Percentiles rank a stretch among this genome's conserved stretches.
phyloP scores from a whole-genome alignment of 805 yeast genomes.

The Pichia occidentalis region DNA sequence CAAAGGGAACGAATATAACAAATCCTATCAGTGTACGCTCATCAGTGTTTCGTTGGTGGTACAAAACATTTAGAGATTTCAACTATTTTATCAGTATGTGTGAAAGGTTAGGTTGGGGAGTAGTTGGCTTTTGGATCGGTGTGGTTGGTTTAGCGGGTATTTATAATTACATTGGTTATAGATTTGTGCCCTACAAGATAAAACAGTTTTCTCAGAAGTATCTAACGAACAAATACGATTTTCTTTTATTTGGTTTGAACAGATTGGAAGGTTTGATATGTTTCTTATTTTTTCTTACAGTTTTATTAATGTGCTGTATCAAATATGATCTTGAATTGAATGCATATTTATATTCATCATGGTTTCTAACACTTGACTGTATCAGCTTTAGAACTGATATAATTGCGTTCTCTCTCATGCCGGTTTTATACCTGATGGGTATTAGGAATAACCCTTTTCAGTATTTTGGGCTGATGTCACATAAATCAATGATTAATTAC shows the following conservation, averaged over 20 bases:
- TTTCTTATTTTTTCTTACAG: conserved; percentile 26
- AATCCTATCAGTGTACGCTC: conserved; percentile 31
- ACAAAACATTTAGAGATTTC: conserved; percentile 31
- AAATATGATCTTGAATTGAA: conserved; percentile 35
- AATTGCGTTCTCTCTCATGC: conserved; percentile 46
- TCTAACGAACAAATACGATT: conserved; percentile 4
- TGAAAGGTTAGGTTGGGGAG: conserved; percentile 41
- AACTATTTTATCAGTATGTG: conserved; percentile 33
- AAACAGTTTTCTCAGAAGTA: conserved; percentile 3
- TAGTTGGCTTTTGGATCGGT: conserved; percentile 35
- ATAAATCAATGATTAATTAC: conserved; percentile 50
- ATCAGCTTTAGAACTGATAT: conserved; percentile 52
- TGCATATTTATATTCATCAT: conserved; percentile 30
- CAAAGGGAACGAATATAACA: conserved; percentile 19
- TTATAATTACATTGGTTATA: conserved; percentile 18
- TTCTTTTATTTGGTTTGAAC: conserved; percentile 15
- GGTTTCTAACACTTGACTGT: conserved; percentile 26
- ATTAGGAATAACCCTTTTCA: conserved; percentile 68
- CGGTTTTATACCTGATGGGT: conserved; percentile 56
- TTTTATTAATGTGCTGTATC: conserved; percentile 29
- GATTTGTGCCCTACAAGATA: conserved; percentile 2
- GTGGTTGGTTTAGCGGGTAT: conserved; percentile 30
- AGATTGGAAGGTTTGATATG: conserved; percentile 25
- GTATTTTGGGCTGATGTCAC: conserved; percentile 55
- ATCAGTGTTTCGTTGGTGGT: conserved; percentile 30